These are phyloP conservation scores for Leishmania arabica DNA, from an alignment of 208 protist genomes.

Conservation along the genomic window DNA sequence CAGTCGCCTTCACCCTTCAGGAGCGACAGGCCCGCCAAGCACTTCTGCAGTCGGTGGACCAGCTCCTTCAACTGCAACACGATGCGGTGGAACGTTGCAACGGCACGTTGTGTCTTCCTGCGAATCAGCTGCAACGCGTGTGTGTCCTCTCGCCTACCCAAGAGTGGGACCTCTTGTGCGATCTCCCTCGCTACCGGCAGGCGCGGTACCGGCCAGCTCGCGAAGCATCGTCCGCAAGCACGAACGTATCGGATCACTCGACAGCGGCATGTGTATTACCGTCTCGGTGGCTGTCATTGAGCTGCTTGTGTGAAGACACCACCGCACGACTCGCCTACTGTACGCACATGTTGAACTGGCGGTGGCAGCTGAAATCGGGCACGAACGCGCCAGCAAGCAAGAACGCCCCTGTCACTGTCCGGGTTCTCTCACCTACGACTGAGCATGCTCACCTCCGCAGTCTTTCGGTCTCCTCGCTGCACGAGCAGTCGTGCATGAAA, in stretches of 20 bases:
- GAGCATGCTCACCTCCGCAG: constrained; percentile 34
- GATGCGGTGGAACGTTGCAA: constrained; percentile 11
- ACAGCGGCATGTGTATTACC: constrained; percentile 5
- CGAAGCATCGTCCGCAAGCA: neutral
- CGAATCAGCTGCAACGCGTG: constrained; percentile 7
- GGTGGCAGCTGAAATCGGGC: neutral
- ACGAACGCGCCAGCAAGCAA: neutral
- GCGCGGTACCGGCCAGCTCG: neutral
- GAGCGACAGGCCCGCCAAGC: constrained; percentile 64
- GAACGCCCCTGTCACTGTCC: neutral
- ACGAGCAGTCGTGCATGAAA: constrained; percentile 21
- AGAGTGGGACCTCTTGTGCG: constrained; percentile 71
- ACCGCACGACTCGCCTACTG: constrained; percentile 51
- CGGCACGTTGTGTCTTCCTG: neutral
- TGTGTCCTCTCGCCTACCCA: constrained; percentile 31
- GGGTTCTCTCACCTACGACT: constrained; percentile 16
- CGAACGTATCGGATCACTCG: neutral
- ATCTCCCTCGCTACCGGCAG: constrained; percentile 33
- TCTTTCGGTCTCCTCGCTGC: constrained; percentile 21
- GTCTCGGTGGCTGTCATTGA: constrained; percentile 37
- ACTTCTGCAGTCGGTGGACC: constrained; percentile 54
- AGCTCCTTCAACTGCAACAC: constrained; percentile 56
- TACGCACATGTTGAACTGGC: constrained; percentile 25
- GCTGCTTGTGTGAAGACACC: constrained; percentile 43
- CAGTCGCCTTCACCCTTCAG: constrained; percentile 45